Evolutionary conservation across 2,329 filamentous ascomycete species (phyloP), one percentile per base, ranked within the genome.

Genomic region (Orbilia brochopaga): DNA sequence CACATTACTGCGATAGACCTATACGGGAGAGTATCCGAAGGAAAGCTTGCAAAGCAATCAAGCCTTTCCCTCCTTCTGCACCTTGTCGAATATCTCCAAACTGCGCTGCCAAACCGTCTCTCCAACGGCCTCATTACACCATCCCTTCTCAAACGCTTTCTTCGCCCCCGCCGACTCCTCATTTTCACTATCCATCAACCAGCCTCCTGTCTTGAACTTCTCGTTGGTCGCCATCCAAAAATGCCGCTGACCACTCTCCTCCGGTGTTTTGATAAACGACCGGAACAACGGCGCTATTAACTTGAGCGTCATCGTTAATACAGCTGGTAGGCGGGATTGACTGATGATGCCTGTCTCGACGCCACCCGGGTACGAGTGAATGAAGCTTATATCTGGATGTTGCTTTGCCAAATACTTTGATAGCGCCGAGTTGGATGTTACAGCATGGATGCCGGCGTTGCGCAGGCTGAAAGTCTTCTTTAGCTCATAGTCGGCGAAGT

Each of bases 401-500:
- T 78, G 66, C 0, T 76, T 74, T 0, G 80, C 78, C 3, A 77
- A 76, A 6, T 73, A 67, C 66, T 81, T 80, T 5, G 80, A 64
- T 75, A 81, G 79, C 8, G 76, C 78, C 24, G 81, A 78, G 1
- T 74, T 81, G 80, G 82, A 82, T 0, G 78, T 74, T 0, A 79
- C 75, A 7, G 80, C 80, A 57, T 83, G 80, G 10, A 76, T 42
- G 0, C 78, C 80, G 2, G 79, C 80, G 13, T 75, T 80, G 0
- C 54, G 53, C 0, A 81, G 62, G 37, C 73, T 77, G 59, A 78
- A 82, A 32, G 74, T 76, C 0, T n/a, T 70, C 0, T 80, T 79
- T 0, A 83, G 77, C 58, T 79, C 80, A 0, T 82, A 77, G 40
- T 83, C 82, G 0, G 80, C 76, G 76, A 78, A 80, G 40, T 79